Evolutionary conservation across 306 rosid genomes (phyloP).

Genomic region (Crotalaria pallida): DNA sequence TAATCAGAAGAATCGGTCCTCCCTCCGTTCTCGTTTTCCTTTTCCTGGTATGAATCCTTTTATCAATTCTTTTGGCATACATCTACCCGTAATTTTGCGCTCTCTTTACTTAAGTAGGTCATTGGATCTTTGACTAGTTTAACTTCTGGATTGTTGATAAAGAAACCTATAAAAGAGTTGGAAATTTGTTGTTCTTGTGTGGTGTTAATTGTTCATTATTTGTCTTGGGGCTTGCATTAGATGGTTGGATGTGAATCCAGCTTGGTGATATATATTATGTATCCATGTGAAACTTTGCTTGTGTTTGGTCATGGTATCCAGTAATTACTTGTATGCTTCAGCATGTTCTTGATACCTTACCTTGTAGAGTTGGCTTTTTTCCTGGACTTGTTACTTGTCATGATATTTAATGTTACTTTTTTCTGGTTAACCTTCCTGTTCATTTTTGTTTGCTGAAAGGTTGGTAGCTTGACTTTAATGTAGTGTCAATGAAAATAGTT

Average conservation of each 20-base stretch:
- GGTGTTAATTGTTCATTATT: not conserved
- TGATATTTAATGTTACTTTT: not conserved
- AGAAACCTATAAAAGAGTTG: not conserved
- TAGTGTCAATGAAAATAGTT: not conserved
- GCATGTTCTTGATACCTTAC: not conserved
- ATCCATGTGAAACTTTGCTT: not conserved
- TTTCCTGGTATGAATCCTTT: slow-evolving; percentile 52
- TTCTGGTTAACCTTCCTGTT: not conserved
- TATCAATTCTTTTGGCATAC: not conserved
- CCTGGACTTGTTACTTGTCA: not conserved
- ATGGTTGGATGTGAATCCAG: not conserved
- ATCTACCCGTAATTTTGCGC: not conserved
- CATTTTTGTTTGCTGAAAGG: not conserved
- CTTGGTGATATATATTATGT: not conserved
- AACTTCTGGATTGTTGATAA: not conserved
- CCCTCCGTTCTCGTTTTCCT: slow-evolving; percentile 61
- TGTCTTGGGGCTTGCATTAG: not conserved
- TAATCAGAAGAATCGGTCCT: slow-evolving; percentile 71
- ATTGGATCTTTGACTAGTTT: not conserved
- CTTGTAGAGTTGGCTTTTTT: not conserved
- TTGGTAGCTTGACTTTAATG: not conserved
- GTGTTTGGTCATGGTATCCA: not conserved
- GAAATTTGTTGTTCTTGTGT: not conserved
- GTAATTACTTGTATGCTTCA: not conserved
- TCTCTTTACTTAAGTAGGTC: not conserved